A percentile compares a stretch with the other conserved stretches of the same genome.
phyloP scores from a whole-genome alignment of 495 filamentous ascomycete species.

The Aspergillus coremiiformis region DNA sequence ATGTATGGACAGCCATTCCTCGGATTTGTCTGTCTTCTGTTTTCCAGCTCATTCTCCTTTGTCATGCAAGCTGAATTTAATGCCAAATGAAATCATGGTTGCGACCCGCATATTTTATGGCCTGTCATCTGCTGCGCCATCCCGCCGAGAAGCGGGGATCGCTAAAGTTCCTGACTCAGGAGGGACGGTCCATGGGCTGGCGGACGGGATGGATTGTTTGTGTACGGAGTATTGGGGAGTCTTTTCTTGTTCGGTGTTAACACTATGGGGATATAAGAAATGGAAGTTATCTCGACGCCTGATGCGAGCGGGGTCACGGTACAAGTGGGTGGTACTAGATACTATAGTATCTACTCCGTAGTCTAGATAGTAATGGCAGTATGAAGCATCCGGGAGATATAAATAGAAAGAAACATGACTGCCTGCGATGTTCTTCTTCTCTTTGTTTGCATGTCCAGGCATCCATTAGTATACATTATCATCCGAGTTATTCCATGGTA shows the following conservation, averaged over 20 bases:
- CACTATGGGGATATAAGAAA: too few relatives aligned
- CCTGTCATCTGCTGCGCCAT: constrained; percentile 29
- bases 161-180: constrained; percentile 21
- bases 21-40: constrained; percentile 17
- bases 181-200: constrained; percentile 30
- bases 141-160: constrained; percentile 26
- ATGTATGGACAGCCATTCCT: constrained; percentile 29
- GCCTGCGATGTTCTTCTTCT: not conserved
- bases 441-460: not conserved
- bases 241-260: too few relatives aligned
- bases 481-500: not conserved
- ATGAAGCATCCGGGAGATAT: too few relatives aligned
- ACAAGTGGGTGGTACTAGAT: not conserved
- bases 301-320: not conserved
- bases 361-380: too few relatives aligned
- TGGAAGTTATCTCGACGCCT: constrained; percentile 16
- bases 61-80: too few relatives aligned
- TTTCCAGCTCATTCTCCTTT: not conserved
- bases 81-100: too few relatives aligned
- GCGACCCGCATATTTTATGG: constrained; percentile 29
- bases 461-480: not conserved
- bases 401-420: not conserved
- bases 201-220: constrained; percentile 28
- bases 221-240: too few relatives aligned
- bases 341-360: too few relatives aligned